These are phyloP conservation scores for Fraxinus nigra DNA, from an alignment of 305 asterid species.

Conservation along the genomic window DNA sequence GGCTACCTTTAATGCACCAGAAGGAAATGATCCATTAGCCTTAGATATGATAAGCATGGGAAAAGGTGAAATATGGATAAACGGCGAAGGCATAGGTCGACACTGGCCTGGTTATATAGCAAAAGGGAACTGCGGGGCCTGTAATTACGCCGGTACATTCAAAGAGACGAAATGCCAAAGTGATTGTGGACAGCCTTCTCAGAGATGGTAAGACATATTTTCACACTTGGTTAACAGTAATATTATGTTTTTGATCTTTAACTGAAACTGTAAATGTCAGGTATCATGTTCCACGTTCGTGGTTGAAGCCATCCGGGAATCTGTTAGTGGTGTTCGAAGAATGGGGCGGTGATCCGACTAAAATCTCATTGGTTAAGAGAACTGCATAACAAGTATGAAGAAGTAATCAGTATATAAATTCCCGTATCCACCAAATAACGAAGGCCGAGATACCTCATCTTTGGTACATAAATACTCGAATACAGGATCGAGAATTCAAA, in stretches of 20 bases:
- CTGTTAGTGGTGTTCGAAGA: constrained; percentile 83
- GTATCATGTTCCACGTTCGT: constrained; percentile 90
- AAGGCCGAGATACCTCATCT: neutral
- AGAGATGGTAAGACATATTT: constrained; percentile 60
- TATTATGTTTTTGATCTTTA: neutral
- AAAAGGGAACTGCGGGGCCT: constrained; percentile 57
- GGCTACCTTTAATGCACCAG: constrained; percentile 60
- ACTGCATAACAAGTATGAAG: constrained; percentile 21
- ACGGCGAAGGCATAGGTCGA: constrained; percentile 68
- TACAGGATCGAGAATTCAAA: neutral
- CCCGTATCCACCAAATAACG: neutral
- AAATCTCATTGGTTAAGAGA: constrained; percentile 59
- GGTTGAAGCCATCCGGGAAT: constrained; percentile 74
- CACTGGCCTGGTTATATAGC: constrained; percentile 79
- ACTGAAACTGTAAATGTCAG: constrained; percentile 29
- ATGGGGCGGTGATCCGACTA: constrained; percentile 78
- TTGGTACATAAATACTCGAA: constrained; percentile 5
- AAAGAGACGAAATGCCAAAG: constrained; percentile 64
- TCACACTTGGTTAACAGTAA: neutral
- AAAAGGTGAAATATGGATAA: constrained; percentile 72
- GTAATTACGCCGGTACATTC: constrained; percentile 67
- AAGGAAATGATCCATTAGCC: constrained; percentile 61
- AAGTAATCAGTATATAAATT: neutral
- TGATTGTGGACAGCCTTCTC: constrained; percentile 73
- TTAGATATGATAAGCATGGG: constrained; percentile 69